A percentile compares a stretch with the other conserved stretches of the same genome.
These are phyloP conservation scores for Scytalidium lignicola DNA, from an alignment of 2,329 filamentous ascomycete species.

Conservation along the genomic window DNA sequence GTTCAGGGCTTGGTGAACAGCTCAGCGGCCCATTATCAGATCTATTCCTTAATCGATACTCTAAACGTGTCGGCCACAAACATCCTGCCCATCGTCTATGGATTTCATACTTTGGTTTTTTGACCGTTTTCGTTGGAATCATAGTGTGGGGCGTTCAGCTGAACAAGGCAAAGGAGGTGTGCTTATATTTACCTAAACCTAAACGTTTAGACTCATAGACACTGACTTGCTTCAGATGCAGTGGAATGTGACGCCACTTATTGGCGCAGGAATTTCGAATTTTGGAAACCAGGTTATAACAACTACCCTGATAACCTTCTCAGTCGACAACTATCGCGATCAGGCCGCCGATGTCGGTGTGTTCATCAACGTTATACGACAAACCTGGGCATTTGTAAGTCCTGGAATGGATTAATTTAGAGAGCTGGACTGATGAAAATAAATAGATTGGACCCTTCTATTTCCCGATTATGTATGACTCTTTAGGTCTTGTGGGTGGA, in stretches of 20 bases:
- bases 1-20: slow-evolving; percentile 44
- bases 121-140: slow-evolving; percentile 1
- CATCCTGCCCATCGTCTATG: slow-evolving; percentile 1
- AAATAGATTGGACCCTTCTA: slow-evolving; percentile 5
- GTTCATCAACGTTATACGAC: not conserved
- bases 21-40: slow-evolving; percentile 42
- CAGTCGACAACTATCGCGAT: not conserved
- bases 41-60: slow-evolving; percentile 1
- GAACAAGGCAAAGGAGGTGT: not conserved
- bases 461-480: slow-evolving; percentile 1
- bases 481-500: not conserved
- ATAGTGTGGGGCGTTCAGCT: slow-evolving; percentile 6
- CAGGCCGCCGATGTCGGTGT: not conserved
- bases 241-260: slow-evolving; percentile 3
- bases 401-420: not conserved
- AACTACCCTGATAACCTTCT: slow-evolving; percentile 1
- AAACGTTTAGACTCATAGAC: no score
- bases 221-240: not conserved
- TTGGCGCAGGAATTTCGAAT: slow-evolving; percentile 1
- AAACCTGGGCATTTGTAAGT: slow-evolving; percentile 1
- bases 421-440: not conserved
- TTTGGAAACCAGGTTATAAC: slow-evolving; percentile 5
- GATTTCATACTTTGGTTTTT: slow-evolving; percentile 3
- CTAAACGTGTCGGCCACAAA: not conserved
- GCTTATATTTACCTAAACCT: not conserved